Conservation (phyloP, 169 alveolate species). For the Eimeria praecox region DNA sequence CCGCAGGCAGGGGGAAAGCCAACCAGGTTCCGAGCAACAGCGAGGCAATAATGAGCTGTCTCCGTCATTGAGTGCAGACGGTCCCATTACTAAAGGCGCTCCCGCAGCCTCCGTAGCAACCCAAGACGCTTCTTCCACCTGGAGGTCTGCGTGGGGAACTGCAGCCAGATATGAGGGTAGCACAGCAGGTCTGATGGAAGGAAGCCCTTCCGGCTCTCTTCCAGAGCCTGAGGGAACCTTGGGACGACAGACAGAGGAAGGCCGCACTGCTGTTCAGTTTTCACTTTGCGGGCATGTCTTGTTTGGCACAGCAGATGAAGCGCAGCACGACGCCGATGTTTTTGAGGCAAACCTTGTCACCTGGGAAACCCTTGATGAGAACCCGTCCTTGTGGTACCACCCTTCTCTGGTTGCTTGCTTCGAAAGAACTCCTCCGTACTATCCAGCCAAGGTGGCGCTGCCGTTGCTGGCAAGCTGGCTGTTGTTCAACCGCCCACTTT, state of each 20-base stretch:
- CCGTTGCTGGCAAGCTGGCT: slow-evolving; percentile 93
- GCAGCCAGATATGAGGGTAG: slow-evolving; percentile 64
- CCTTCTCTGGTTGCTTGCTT: slow-evolving; percentile 94
- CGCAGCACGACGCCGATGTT: slow-evolving; percentile 82
- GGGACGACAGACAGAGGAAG: slow-evolving; percentile 45
- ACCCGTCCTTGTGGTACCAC: slow-evolving; percentile 94
- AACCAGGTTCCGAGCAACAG: background rate
- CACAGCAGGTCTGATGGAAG: slow-evolving; percentile 49
- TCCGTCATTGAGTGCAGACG: slow-evolving; percentile 7
- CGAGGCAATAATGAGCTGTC: background rate
- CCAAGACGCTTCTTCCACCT: slow-evolving; percentile 62
- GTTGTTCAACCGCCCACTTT: slow-evolving; percentile 92
- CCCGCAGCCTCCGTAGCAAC: slow-evolving; percentile 7
- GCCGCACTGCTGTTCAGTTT: slow-evolving; percentile 81
- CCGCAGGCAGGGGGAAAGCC: slow-evolving; percentile 31
- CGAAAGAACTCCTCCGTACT: slow-evolving; percentile 93
- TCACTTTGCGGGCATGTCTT: slow-evolving; percentile 91
- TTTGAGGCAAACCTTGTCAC: slow-evolving; percentile 85
- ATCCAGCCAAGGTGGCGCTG: slow-evolving; percentile 93
- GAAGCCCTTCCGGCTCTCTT: slow-evolving; percentile 43
- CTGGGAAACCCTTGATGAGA: slow-evolving; percentile 89
- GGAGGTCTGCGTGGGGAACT: slow-evolving; percentile 73
- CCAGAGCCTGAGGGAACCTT: slow-evolving; percentile 66
- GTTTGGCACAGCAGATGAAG: slow-evolving; percentile 83
- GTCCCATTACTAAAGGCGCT: background rate